Percentiles rank a stretch among this genome's conserved stretches.
Conservation (phyloP, 2,329 filamentous ascomycete species). For the Apiospora marii region DNA sequence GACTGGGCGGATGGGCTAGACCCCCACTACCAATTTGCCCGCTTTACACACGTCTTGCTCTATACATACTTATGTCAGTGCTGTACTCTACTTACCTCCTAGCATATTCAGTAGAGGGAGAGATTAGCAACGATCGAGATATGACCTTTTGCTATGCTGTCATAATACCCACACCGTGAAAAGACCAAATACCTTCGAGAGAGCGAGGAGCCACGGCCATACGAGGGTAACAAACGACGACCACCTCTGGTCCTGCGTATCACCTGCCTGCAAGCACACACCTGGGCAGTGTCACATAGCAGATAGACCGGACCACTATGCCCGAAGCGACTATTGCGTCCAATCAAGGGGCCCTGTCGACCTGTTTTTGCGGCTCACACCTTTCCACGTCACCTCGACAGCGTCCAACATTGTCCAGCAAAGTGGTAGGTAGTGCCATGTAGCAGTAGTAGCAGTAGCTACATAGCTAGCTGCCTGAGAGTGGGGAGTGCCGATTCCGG, state of each 20-base stretch:
- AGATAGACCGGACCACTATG: not conserved
- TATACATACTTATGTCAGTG: not conserved
- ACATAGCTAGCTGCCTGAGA: constrained; percentile 1
- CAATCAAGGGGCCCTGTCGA: not conserved
- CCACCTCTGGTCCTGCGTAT: not conserved
- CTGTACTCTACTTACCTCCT: not conserved
- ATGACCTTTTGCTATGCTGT: constrained; percentile 1
- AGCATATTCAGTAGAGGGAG: not conserved
- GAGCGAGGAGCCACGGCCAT: not conserved
- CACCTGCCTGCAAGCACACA: not conserved
- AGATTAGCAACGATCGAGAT: not conserved
- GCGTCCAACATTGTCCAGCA: not conserved
- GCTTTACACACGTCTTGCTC: not conserved
- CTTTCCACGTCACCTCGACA: constrained; percentile 25
- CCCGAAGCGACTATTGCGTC: constrained; percentile 1
- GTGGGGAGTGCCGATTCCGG: constrained; percentile 23
- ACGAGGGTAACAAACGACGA: not conserved
- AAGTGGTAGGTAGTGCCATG: not conserved
- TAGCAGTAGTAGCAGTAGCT: not conserved
- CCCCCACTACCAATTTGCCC: not conserved
- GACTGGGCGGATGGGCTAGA: not conserved
- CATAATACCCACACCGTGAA: not conserved
- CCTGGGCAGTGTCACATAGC: not conserved
- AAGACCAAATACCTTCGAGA: not conserved
- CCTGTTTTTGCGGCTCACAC: constrained; percentile 17